Conservation (phyloP, 169 alveolate species). For the Theileria parva region DNA sequence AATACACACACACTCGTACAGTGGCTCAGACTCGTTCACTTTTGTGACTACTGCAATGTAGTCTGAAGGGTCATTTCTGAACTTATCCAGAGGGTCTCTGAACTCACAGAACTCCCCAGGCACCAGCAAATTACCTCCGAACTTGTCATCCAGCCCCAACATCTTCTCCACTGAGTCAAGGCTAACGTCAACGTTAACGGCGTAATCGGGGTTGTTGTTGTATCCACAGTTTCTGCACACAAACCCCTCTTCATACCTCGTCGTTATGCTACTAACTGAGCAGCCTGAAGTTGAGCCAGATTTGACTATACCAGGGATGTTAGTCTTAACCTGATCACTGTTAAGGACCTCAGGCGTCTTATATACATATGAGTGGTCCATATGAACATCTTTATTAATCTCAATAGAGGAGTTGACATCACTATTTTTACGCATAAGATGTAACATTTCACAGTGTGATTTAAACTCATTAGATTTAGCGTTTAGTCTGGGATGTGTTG, state of each 20-base stretch:
- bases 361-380: neutral
- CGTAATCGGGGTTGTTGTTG: neutral
- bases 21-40: conserved; percentile 41
- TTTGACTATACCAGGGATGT: neutral
- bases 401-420: too few species aligned
- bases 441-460: neutral
- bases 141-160: conserved; percentile 30
- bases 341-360: neutral
- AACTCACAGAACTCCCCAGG: conserved; percentile 66
- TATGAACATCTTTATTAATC: neutral
- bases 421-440: too few species aligned
- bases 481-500: neutral
- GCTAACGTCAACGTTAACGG: neutral
- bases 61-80: conserved; percentile 61
- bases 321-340: too few species aligned
- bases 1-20: conserved; percentile 37
- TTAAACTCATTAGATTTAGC: neutral
- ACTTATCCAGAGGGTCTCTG: conserved; percentile 63
- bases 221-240: neutral
- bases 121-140: conserved; percentile 44
- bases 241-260: neutral
- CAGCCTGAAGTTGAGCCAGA: neutral
- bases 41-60: conserved; percentile 46
- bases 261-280: neutral
- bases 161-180: conserved; percentile 35